Base-by-base conservation (phyloP, 2,329 filamentous ascomycete genomes). In the Alternaria burnsii region DNA sequence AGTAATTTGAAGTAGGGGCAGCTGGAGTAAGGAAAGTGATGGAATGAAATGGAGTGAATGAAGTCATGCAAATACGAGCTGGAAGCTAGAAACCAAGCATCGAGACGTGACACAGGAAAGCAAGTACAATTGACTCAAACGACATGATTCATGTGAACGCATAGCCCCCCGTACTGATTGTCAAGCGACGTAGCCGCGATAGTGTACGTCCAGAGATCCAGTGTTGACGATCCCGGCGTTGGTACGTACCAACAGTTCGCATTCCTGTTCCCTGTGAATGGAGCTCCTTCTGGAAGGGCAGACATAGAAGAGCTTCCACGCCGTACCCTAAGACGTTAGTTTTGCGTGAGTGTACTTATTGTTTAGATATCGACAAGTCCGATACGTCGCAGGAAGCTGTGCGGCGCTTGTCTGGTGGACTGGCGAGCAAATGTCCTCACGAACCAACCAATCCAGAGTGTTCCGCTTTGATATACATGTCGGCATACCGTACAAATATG, bases 201-300 rank as follows among this genome's bases (percentile, higher is more conserved):
- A 11, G n/a, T 44, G 22, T 42, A 38, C 32, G 28, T 48, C 52
- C 16, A 50, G 18, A 11, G n/a, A 22, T 22, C 12, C n/a, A 55
- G 52, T 34, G 6, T 44, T 6, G 22, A 26, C 16, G n/a, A 55
- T 38, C 32, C 18, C 6, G 16, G 26, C 36, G 22, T 26, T 38
- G 5, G 18, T 38, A 36, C 41, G 14, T 38, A 36, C 41, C 51
- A 53, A 53, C 28, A 44, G 40, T 53, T 53, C 40, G 18, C 51
- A n/a, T 26, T 16, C 16, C 26, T 18, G 12, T 24, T 22, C 18
- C 14, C 26, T n/a, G 40, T 43, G 40, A 43, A 24, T 12, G 24
- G 26, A 12, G 30, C 12, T 52, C 14, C n/a, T 14, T 52, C 11
- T 28, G 11, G 28, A 52, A 52, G 28, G 16, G 20, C 14, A 28